Evolutionary conservation across 805 yeast genomes (phyloP).

Genomic region (Suhomyces pyralidae): DNA sequence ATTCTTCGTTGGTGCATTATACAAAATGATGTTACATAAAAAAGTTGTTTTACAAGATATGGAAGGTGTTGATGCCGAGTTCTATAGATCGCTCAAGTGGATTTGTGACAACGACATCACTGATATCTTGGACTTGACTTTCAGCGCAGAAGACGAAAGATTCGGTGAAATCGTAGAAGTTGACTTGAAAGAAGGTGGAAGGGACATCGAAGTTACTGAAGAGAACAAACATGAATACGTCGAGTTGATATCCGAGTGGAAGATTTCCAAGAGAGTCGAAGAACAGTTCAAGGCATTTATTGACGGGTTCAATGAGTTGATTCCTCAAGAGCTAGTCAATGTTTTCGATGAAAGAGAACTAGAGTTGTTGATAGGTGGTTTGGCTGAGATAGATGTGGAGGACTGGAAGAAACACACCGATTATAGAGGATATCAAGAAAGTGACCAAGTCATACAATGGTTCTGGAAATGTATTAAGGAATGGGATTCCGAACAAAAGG

Average conservation of each 20-base stretch:
- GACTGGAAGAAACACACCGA: conserved; percentile 99
- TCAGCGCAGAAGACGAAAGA: conserved; percentile 86
- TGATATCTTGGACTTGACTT: conserved; percentile 75
- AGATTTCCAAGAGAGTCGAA: conserved; percentile 86
- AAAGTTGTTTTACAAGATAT: conserved; percentile 93
- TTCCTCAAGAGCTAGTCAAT: conserved; percentile 93
- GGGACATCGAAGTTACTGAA: conserved; percentile 86
- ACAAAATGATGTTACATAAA: conserved; percentile 95
- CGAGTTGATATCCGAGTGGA: conserved; percentile 94
- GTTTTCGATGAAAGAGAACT: conserved; percentile 98
- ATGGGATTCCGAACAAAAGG: conserved; percentile 97
- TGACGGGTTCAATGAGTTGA: conserved; percentile 95
- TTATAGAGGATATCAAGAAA: conserved; percentile 95
- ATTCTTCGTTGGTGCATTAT: conserved; percentile 95
- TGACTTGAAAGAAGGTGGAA: conserved; percentile 87
- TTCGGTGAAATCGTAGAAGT: conserved; percentile 90
- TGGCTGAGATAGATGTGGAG: conserved; percentile 95
- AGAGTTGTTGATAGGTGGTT: conserved; percentile 95
- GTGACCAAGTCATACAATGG: conserved; percentile 97
- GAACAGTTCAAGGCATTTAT: conserved; percentile 95
- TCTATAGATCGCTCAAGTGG: conserved; percentile 93
- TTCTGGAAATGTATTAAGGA: conserved; percentile 92
- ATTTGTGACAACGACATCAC: conserved; percentile 92
- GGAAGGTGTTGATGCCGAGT: conserved; percentile 99
- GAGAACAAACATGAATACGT: conserved; percentile 95